Base-by-base conservation (phyloP, 805 yeast species). In the Lipomyces lipofer region DNA sequence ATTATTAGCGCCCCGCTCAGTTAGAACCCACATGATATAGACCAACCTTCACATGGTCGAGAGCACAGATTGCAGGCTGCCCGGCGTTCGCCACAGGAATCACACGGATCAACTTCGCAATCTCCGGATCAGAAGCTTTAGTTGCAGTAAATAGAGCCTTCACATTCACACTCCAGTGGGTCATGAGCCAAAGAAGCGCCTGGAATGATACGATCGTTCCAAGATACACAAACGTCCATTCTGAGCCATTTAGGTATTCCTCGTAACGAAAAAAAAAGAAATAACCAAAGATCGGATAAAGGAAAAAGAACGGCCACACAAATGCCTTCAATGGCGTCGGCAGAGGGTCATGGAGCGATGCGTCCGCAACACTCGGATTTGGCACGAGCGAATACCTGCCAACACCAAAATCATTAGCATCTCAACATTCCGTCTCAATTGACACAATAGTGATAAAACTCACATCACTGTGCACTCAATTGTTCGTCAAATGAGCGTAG, bases 181-280 rank as follows among this genome's bases (percentile, higher is more conserved):
- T 97, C 81, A 89, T 80, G 69, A 92, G 79, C 85, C 90, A 79
- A 54, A 92, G 74, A 68, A 92, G 74, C 42, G 84, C 73, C 67
- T 92, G 95, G 54, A 86, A 57, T 1, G 96, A 82, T 33, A 85
- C 69, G 48, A 91, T 76, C 4, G 90, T 70, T 56, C 95, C 85
- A 22, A 89, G 74, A 66, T 82, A 91, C 33, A 92, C 94, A 69
- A 88, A 88, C 0, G 98, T 94, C 98, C 99, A 94, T 73, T 92
- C 99, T 43, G 85, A 79, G 24, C 97, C 97, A 43, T 79, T 86
- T 66, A 92, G 86, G 68, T 88, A 88, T 54, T 72, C 75, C 54
- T 92, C 98, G 70, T 92, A 92, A 53, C 84, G 81, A 56, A 73
- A 72, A 55, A 70, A 65, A 69, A 87, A 92, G 36, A 88, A 69